Conservation (phyloP, 2,329 filamentous ascomycete genomes). For the Lachnellula subtilissima region DNA sequence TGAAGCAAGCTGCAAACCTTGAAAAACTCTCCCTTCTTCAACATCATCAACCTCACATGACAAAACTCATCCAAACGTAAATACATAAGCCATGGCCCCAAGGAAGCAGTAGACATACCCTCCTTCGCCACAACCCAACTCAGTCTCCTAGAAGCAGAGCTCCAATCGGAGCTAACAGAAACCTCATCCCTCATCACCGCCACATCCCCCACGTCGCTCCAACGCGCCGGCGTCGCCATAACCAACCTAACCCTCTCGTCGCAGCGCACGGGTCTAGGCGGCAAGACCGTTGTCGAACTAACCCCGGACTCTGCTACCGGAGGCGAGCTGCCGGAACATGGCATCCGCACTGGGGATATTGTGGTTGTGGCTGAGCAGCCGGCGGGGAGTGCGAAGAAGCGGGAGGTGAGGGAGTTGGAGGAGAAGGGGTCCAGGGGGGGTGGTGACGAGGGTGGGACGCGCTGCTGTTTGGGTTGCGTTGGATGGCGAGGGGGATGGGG, state of each 20-base stretch:
- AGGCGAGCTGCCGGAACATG: slow-evolving; percentile 66
- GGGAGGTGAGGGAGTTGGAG: slow-evolving; percentile 68
- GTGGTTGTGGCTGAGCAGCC: slow-evolving; percentile 73
- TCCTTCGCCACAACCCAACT: slow-evolving; percentile 69
- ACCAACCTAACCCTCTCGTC: slow-evolving; percentile 69
- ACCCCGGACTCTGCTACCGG: slow-evolving; percentile 61
- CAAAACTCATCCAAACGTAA: not conserved
- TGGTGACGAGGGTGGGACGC: slow-evolving; percentile 61
- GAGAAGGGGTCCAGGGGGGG: slow-evolving; percentile 65
- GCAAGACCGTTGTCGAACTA: slow-evolving; percentile 85
- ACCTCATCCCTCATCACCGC: slow-evolving; percentile 62
- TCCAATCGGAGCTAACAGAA: slow-evolving; percentile 66
- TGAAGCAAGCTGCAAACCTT: too few relatives aligned
- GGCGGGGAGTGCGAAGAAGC: slow-evolving; percentile 51
- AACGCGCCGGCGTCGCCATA: slow-evolving; percentile 73
- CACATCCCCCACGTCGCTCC: slow-evolving; percentile 63
- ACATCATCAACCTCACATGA: slow-evolving; percentile 9
- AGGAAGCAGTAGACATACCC: slow-evolving; percentile 49
- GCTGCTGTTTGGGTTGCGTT: slow-evolving; percentile 61
- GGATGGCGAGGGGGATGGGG: slow-evolving; percentile 59
- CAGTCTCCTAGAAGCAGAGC: slow-evolving; percentile 63
- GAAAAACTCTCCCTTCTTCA: not conserved
- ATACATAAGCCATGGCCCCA: slow-evolving; percentile 31
- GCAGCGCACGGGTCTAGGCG: slow-evolving; percentile 83
- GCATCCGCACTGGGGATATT: slow-evolving; percentile 71